Base-by-base conservation (phyloP, 2,329 filamentous ascomycete species). In the Eutypella sp. region DNA sequence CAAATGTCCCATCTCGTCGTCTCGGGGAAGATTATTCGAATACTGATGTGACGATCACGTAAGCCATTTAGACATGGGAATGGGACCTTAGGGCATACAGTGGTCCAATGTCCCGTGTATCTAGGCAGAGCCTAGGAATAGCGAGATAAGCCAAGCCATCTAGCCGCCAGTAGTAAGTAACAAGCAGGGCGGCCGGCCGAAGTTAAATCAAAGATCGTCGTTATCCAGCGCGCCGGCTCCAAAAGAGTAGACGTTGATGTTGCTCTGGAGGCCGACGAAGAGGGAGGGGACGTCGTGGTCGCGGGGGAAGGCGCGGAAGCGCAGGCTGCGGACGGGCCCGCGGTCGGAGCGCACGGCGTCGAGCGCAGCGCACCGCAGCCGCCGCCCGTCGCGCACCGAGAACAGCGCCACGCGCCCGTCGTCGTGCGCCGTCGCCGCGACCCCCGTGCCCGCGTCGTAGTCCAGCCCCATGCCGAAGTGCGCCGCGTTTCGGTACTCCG, bases 391-490 rank as follows among this genome's bases (percentile, higher is more conserved):
- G 7, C 52, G 54, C 6, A 78, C 56, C 8, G 76, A 79, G 52
- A 78, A 80, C 11, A 81, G 52, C 1, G 55, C 67, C 0, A 81
- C 63, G 0, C 60, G 69, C 10, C 70, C 71, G 40, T 76, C 67
- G 33, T 76, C 73, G 40, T 79, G 75, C 0, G 74, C 76, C 0
- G 78, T 74, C 0, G 79, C 79, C 4, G 79, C 70, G 20, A 78
- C 52, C 11, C 75, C 75, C 7, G 71, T 58, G n/a, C 67, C 65
- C 0, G 60, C 40, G 46, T 73, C 68, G 4, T 75, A 68, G 43
- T 79, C 78, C 52, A 81, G 71, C 1, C 79, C 81, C 9, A 75
- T 67, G 16, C 71, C 60, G 36, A 73, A 60, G 37, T 72, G 69
- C 0, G 72, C 71, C 0, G 59, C 57, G 56, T 83, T 84, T 24